Conservation (phyloP, 1,284 basidiomycete species). For the Sanghuangporus sanghuang region DNA sequence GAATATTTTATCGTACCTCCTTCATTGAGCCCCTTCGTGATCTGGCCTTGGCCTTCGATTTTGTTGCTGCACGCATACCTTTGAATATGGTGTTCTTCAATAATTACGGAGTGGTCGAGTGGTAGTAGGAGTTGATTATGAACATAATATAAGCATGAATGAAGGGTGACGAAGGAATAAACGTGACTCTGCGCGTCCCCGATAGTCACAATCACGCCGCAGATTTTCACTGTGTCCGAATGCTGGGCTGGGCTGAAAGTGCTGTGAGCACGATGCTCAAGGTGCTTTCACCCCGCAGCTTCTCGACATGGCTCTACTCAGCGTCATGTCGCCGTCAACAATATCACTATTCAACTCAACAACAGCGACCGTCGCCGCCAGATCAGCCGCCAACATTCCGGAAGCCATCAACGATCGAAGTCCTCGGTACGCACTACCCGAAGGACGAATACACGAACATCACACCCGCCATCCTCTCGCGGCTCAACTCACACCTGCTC, state of each 20-base stretch:
- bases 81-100: too few species aligned
- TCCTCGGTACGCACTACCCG: constrained; percentile 59
- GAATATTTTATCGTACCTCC: too few species aligned
- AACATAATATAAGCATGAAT: too few species aligned
- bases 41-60: too few species aligned
- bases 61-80: too few species aligned
- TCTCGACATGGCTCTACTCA: constrained; percentile 3
- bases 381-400: too few species aligned
- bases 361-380: background rate
- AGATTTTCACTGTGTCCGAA: too few species aligned
- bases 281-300: background rate
- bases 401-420: constrained; percentile 18
- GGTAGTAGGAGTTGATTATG: background rate
- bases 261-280: background rate
- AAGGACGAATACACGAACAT: constrained; percentile 83
- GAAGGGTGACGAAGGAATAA: background rate
- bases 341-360: background rate
- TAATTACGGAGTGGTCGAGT: background rate
- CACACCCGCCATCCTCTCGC: constrained; percentile 79
- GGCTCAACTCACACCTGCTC: constrained; percentile 69
- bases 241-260: background rate
- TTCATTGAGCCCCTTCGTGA: too few species aligned
- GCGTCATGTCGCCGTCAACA: background rate
- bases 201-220: too few species aligned
- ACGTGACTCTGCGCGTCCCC: too few species aligned